These are phyloP conservation scores for Macaranga tanarius DNA, from an alignment of 441 rosid genomes.

Conservation along the genomic window DNA sequence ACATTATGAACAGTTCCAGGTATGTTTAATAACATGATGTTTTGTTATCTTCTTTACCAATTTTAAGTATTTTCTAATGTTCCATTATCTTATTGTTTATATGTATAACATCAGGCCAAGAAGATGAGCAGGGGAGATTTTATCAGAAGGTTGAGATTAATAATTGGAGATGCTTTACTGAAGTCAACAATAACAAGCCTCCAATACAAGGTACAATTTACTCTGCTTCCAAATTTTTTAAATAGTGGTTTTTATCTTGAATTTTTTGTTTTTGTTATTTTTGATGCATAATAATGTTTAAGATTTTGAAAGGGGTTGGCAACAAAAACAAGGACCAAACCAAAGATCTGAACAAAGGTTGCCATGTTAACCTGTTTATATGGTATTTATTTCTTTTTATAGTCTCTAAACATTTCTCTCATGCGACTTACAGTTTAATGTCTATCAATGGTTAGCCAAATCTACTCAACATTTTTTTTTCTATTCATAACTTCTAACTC, in stretches of 20 bases:
- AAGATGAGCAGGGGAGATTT: slow-evolving; percentile 65
- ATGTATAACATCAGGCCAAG: slow-evolving; percentile 46
- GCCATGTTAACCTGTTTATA: too few relatives aligned
- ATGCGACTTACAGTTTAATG: too few relatives aligned
- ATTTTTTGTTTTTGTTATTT: too few relatives aligned
- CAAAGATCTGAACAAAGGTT: too few relatives aligned
- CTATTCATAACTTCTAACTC: too few relatives aligned
- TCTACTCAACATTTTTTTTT: too few relatives aligned
- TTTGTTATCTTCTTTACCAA: not conserved
- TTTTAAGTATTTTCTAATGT: not conserved
- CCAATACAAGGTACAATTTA: slow-evolving; percentile 66
- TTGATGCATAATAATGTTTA: too few relatives aligned
- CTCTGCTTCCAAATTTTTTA: not conserved
- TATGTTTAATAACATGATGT: slow-evolving; percentile 28
- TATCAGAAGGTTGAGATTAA: slow-evolving; percentile 60
- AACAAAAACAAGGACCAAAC: too few relatives aligned
- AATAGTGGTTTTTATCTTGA: not conserved
- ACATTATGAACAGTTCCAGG: slow-evolving; percentile 68
- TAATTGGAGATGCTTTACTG: slow-evolving; percentile 76
- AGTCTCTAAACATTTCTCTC: too few relatives aligned
- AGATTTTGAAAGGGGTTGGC: too few relatives aligned
- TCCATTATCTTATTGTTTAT: not conserved
- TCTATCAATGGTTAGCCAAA: too few relatives aligned
- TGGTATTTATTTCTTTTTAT: too few relatives aligned
- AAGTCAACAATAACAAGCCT: slow-evolving; percentile 74